Percentiles rank a stretch among this genome's conserved stretches.
Conservation (phyloP, 306 rosid species). For the Styphnolobium japonicum region DNA sequence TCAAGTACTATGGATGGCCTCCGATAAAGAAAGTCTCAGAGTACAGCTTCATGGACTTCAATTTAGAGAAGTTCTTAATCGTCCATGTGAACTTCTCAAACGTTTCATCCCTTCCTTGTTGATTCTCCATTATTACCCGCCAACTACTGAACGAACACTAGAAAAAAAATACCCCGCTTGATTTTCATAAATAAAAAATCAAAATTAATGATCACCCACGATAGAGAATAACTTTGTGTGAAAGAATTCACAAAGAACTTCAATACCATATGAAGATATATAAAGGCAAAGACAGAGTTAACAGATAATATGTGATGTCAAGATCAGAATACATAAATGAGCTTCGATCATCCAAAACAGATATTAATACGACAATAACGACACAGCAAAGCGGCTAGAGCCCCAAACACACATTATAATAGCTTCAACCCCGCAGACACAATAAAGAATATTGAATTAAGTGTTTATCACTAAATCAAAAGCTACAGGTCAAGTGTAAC, state of each 20-base stretch:
- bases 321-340: neutral
- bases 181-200: neutral
- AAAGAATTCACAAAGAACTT: neutral
- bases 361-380: neutral
- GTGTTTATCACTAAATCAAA: too few relatives aligned
- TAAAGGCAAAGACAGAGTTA: neutral
- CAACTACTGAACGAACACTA: neutral
- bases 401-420: neutral
- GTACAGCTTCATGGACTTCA: neutral
- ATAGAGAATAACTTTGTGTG: neutral
- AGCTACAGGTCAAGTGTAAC: too few relatives aligned
- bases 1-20: constrained; percentile 20
- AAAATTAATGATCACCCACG: neutral
- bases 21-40: neutral
- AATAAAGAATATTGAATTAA: too few relatives aligned
- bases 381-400: too few relatives aligned
- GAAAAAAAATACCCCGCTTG: neutral
- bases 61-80: constrained; percentile 18
- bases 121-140: neutral
- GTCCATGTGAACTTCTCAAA: constrained; percentile 23
- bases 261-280: neutral
- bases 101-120: neutral
- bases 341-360: neutral
- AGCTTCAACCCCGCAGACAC: too few relatives aligned
- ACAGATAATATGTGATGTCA: neutral